Percentiles rank a stretch among this genome's conserved stretches.
Evolutionary conservation across 768 basidiomycete genomes (phyloP).

Genomic region (Sporobolomyces pararoseus): DNA sequence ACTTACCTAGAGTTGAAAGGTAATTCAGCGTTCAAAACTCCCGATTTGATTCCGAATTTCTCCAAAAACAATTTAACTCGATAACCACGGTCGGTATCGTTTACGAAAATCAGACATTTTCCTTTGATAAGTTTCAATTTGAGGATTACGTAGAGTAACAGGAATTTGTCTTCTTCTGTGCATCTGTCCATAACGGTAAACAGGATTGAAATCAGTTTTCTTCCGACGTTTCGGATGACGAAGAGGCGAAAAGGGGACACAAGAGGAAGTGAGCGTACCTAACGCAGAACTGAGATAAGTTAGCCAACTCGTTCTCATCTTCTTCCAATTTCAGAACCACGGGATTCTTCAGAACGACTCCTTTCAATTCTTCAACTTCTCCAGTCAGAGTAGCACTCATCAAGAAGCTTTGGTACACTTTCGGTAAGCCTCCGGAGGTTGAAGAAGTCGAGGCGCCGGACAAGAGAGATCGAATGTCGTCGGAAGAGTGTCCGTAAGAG

Average conservation of each 20-base stretch:
- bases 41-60: slow-evolving; percentile 92
- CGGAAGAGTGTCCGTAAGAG: slow-evolving; percentile 86
- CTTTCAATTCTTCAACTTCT: slow-evolving; percentile 87
- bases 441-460: slow-evolving; percentile 42
- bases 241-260: background rate
- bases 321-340: slow-evolving; percentile 86
- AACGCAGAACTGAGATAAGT: slow-evolving; percentile 80
- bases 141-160: slow-evolving; percentile 89
- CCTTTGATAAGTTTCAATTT: slow-evolving; percentile 93
- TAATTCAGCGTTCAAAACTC: slow-evolving; percentile 91
- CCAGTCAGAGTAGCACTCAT: slow-evolving; percentile 98
- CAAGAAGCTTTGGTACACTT: slow-evolving; percentile 82
- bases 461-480: slow-evolving; percentile 71
- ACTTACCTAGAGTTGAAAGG: slow-evolving; percentile 82
- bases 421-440: slow-evolving; percentile 61
- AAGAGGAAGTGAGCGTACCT: slow-evolving; percentile 52
- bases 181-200: slow-evolving; percentile 55
- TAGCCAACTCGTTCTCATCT: slow-evolving; percentile 72
- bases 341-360: slow-evolving; percentile 77
- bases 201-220: too few relatives aligned
- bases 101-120: slow-evolving; percentile 94
- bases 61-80: slow-evolving; percentile 96
- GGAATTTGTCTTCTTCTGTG: slow-evolving; percentile 94
- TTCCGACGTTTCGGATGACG: too few relatives aligned
- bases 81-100: slow-evolving; percentile 89